Evolutionary conservation across 805 yeast species (phyloP), one percentile per base, ranked within the genome.

Genomic region (Yarrowia alimentaria): DNA sequence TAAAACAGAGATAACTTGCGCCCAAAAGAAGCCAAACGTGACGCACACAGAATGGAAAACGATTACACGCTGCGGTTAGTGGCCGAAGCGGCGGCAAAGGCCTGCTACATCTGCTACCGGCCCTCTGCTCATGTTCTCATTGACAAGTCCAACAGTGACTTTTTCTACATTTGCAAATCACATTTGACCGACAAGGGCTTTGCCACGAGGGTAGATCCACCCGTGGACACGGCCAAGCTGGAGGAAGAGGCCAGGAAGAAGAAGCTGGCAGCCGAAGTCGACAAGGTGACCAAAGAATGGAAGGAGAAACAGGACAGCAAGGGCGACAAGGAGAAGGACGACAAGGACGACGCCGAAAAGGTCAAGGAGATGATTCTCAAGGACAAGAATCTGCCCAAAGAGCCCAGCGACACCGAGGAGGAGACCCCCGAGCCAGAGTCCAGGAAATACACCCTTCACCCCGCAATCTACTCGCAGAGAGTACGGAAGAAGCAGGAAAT

Each of bases 71-170:
- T 68, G 28, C 68, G 80, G 37, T 61, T 60, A 24, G 83, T 79
- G 10, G 76, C 79, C 0, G 72, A 66, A 4, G 53, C 62, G 11
- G 70, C 72, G 51, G 56, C 73, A 29, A 69, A 69, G 56, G 68
- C 82, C 0, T 79, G 84, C 57, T 57, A 60, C 32, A 61, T 79
- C 11, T 79, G 84, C 67, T 77, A 70, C 61, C 74, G 75, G 54
- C 81, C 83, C 1, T 66, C 80, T 1, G 45, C 65, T 3, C 64
- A 69, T 1, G 84, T 79, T 18, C 63, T 79, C 47, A 67, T 79
- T 9, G 65, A 76, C 9, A 65, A 60, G 14, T 57, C 64, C 3
- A 43, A 30, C 35, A 21, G 37, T 16, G 84, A 80, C 59, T 76
- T 71, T 60, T 76, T 80, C 60, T 79, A 77, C 58, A 65, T 70